Base-by-base conservation (phyloP, 768 basidiomycete genomes). In the Holtermannia corniformis region DNA sequence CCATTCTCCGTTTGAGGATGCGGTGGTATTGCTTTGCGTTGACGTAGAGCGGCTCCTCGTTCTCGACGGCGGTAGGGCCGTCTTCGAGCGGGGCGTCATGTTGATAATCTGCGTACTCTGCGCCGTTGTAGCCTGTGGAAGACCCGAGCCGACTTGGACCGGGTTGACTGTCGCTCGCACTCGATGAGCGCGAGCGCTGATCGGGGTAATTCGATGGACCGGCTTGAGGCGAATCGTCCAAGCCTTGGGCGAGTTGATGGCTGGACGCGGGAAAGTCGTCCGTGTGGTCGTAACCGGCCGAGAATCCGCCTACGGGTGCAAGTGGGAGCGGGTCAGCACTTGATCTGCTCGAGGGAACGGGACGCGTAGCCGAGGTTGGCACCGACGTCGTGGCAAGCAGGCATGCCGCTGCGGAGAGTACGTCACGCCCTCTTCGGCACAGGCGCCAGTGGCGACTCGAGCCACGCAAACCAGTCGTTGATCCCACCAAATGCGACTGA, bases 11-110 rank as follows among this genome's bases (percentile, higher is more conserved):
- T 77, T 97, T 96, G 73, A 99, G 81, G 65, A 99, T 97, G 69
- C 95, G 87, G 64, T 92, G 90, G 72, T 97, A 99, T 75, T 99
- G 95, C 71, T 99, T 99, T 55, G 95, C 93, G 64, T 99, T 99
- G 54, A 99, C 95, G 75, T 96, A 96, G 61, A 99, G 83, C 23
- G 95, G 93, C 72, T 99, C 93, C 59, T 96, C 91, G 74, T 96
- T 92, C 63, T 87, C 78, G 54, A 55, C 63, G 3, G 55, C 63
- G 41, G 45, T 56, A 4, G 22, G 52, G 1, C 16, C 50, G 22
- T 48, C 55, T 14, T 47, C 25, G 22, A 20, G 7, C 13, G 25
- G 50, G 19, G 55, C 54, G 5, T 55, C 51, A 25, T 55, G 61
- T 25, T 60, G 55, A 41, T 57, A 61, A 22, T 54, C 60, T 1